Evolutionary conservation across 2,329 filamentous ascomycete species (phyloP).

Genomic region (Niveomyces coronatus): DNA sequence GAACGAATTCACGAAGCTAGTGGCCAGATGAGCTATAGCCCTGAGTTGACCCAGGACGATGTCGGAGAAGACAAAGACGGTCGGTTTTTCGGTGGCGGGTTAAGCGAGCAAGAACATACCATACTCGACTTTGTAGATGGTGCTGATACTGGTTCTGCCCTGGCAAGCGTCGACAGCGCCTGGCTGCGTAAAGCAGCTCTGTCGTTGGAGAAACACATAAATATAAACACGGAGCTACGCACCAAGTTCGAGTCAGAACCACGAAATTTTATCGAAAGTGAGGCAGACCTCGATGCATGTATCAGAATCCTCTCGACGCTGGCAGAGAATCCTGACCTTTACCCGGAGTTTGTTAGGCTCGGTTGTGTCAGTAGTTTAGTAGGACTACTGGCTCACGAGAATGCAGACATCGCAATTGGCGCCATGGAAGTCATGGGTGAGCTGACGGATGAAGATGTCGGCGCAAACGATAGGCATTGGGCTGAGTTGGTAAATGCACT

Average conservation of each 20-base stretch:
- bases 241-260: constrained; percentile 76
- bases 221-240: constrained; percentile 79
- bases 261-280: constrained; percentile 70
- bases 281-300: constrained; percentile 81
- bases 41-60: constrained; percentile 35
- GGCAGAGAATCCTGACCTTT: constrained; percentile 76
- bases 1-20: no score
- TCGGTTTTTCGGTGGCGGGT: constrained; percentile 88
- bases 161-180: constrained; percentile 69
- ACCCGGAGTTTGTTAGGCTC: constrained; percentile 66
- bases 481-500: constrained; percentile 58
- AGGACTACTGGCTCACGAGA: constrained; percentile 80
- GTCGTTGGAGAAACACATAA: constrained; percentile 83
- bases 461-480: constrained; percentile 74
- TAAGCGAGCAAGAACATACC: constrained; percentile 68
- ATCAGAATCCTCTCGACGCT: constrained; percentile 82
- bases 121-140: constrained; percentile 80
- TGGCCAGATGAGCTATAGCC: constrained; percentile 39
- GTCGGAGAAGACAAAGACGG: constrained; percentile 69
- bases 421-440: constrained; percentile 84
- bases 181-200: constrained; percentile 79
- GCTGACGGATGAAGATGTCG: constrained; percentile 86
- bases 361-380: constrained; percentile 67
- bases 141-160: constrained; percentile 26
- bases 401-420: constrained; percentile 91